A percentile compares a stretch with the other conserved stretches of the same genome.
Evolutionary conservation across 768 basidiomycete genomes (phyloP).

Genomic region (Russula sp.): DNA sequence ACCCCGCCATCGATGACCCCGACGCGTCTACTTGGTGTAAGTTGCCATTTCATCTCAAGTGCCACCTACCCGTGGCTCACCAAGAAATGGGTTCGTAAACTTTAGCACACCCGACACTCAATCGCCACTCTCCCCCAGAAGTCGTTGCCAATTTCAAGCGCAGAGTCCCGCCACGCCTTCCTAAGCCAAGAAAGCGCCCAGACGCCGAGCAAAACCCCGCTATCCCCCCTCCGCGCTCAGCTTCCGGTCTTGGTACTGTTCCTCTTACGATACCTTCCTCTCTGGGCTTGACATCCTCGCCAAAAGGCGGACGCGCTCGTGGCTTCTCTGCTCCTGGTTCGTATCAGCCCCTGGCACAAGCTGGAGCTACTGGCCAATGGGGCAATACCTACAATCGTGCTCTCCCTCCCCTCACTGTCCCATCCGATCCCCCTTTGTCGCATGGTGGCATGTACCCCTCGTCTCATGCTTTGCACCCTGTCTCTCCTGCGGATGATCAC

Average conservation of each 20-base stretch:
- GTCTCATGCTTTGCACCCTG: slow-evolving; percentile 55
- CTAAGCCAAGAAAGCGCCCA: slow-evolving; percentile 71
- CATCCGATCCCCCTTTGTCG: slow-evolving; percentile 62
- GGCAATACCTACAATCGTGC: slow-evolving; percentile 41
- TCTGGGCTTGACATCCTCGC: slow-evolving; percentile 33
- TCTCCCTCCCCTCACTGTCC: slow-evolving; percentile 80
- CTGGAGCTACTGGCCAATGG: slow-evolving; percentile 47
- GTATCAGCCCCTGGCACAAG: slow-evolving; percentile 63
- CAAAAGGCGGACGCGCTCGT: slow-evolving; percentile 47
- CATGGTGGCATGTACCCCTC: slow-evolving; percentile 51
- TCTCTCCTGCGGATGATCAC: slow-evolving; percentile 65
- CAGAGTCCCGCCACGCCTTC: slow-evolving; percentile 87
- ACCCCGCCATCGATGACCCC: slow-evolving; percentile 90
- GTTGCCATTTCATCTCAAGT: slow-evolving; percentile 29
- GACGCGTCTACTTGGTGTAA: slow-evolving; percentile 96
- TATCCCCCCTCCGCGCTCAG: slow-evolving; percentile 71
- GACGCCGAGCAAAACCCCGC: slow-evolving; percentile 61
- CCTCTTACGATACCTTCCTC: slow-evolving; percentile 57
- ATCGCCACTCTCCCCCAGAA: slow-evolving; percentile 82
- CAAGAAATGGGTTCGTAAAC: slow-evolving; percentile 12
- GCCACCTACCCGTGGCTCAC: slow-evolving; percentile 15
- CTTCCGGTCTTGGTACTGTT: slow-evolving; percentile 60
- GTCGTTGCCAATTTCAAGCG: slow-evolving; percentile 94
- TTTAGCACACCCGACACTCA: slow-evolving; percentile 84
- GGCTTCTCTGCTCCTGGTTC: slow-evolving; percentile 82